Evolutionary conservation across 2,329 filamentous ascomycete species (phyloP), one percentile per base, ranked within the genome.

Genomic region (Diaporthe sp.): DNA sequence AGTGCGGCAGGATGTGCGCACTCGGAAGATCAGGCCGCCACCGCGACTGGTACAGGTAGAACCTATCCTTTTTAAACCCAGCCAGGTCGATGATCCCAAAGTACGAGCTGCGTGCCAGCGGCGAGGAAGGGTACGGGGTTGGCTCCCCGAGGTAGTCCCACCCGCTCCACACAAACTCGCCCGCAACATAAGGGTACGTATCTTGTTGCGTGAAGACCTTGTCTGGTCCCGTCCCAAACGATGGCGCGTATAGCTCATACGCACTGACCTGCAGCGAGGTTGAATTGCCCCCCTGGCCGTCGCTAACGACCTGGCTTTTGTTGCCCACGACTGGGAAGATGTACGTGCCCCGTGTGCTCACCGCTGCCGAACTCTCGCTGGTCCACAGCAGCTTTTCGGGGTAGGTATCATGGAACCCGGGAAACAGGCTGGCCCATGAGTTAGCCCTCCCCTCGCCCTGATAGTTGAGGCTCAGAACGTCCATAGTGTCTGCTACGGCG

Each of bases 51-150:
- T 91, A 91, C 4, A 90, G 78, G 76, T 85, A 90, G 79, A 87
- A 91, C 0, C 89, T 83, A 74, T 91, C 89, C 80, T 91, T 91
- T 75, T 84, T 85, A 81, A 91, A 91, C 0, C 89, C 89, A 0
- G 89, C 89, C 15, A 90, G 81, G 72, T 91, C 89, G 53, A 91
- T 85, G 74, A 91, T 89, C 12, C 89, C 89, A 57, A 87, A 90
- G 78, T 90, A 91, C 0, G 86, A 88, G 79, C 86, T 88, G 15
- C 88, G 86, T 6, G 87, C 81, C 3, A 39, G 34, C 22, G 34
- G 57, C 22, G 22, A 39, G 17, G 68, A 39, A 77, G 87, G 82
- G 78, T 88, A 90, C 0, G 87, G 87, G 6, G 86, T 87, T 1
- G 87, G 87, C 79, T 89, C 87, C 25, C 87, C 87, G 13, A 89